These are phyloP conservation scores for Colletotrichum australisinense DNA, from an alignment of 2,329 filamentous ascomycete species.

Conservation along the genomic window DNA sequence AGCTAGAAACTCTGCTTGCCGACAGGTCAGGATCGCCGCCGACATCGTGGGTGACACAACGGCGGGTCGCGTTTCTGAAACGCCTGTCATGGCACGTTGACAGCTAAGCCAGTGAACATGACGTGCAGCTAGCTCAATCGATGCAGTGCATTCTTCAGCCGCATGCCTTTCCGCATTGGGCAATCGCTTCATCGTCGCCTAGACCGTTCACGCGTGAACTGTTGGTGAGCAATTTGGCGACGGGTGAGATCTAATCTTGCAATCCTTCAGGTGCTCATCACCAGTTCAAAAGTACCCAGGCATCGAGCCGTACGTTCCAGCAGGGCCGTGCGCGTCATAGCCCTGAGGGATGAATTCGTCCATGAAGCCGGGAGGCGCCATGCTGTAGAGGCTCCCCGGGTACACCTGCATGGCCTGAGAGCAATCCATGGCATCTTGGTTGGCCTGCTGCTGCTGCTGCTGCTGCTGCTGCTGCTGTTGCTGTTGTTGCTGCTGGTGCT, in stretches of 20 bases:
- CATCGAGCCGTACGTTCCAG: not conserved
- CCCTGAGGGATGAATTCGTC: slow-evolving; percentile 8
- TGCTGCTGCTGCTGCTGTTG: not conserved
- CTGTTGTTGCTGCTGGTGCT: not conserved
- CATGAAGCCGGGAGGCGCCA: slow-evolving; percentile 13
- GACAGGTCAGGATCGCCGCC: not conserved
- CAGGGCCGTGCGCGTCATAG: not conserved
- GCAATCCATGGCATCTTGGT: slow-evolving; percentile 6
- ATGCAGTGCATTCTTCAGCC: not conserved
- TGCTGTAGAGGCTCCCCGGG: slow-evolving; percentile 7
- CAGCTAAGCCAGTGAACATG: not conserved
- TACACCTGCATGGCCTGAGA: slow-evolving; percentile 26
- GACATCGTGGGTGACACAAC: not conserved
- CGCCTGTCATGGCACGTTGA: not conserved
- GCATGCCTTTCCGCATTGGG: not conserved
- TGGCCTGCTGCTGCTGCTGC: not conserved
- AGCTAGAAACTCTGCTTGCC: not conserved
- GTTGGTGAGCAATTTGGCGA: not conserved
- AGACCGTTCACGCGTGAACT: not conserved
- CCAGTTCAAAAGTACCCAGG: slow-evolving; percentile 9
- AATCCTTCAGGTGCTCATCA: not conserved
- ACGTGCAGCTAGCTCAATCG: not conserved
- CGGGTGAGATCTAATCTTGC: not conserved
- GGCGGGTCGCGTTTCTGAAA: not conserved
- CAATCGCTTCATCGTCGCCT: not conserved